A percentile compares a stretch with the other conserved stretches of the same genome.
Conservation (phyloP, 2,329 filamentous ascomycete species). For the Fusarium graminum region DNA sequence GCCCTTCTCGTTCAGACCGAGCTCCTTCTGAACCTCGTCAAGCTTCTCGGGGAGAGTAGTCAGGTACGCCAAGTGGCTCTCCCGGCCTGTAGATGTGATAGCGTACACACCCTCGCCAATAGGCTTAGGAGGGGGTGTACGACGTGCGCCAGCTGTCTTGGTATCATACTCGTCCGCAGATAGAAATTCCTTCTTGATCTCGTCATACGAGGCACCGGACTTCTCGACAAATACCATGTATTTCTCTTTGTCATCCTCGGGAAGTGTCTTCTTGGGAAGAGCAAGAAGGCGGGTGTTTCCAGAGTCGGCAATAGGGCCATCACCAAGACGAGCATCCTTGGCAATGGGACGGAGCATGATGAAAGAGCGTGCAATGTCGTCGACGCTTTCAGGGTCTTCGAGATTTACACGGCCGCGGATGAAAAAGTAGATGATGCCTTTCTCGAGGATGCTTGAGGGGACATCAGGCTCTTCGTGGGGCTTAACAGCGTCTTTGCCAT, state of each 20-base stretch:
- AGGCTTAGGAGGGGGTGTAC: conserved; percentile 76
- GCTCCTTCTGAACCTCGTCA: conserved; percentile 78
- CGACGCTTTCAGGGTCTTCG: conserved; percentile 74
- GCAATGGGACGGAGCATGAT: conserved; percentile 82
- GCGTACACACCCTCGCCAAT: conserved; percentile 90
- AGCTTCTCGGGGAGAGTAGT: conserved; percentile 78
- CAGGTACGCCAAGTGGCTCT: conserved; percentile 84
- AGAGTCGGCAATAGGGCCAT: conserved; percentile 61
- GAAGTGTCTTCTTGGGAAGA: conserved; percentile 87
- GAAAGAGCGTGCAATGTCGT: conserved; percentile 82
- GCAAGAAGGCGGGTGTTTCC: conserved; percentile 79
- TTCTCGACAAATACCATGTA: conserved; percentile 91
- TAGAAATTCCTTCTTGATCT: conserved; percentile 81
- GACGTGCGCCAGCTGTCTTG: conserved; percentile 77
- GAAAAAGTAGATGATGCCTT: conserved; percentile 93
- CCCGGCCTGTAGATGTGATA: conserved; percentile 77
- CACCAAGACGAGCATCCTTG: conserved; percentile 71
- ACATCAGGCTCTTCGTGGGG: conserved; percentile 48
- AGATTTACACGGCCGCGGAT: conserved; percentile 81
- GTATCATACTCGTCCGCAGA: conserved; percentile 77
- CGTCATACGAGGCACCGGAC: conserved; percentile 71
- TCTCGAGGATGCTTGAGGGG: conserved; percentile 77
- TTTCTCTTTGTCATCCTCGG: conserved; percentile 74
- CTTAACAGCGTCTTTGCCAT: conserved; percentile 38
- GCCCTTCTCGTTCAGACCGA: conserved; percentile 78